A percentile compares a stretch with the other conserved stretches of the same genome.
phyloP scores from a whole-genome alignment of 2,329 filamentous ascomycete species.

The Tolypocladium endophyticum region DNA sequence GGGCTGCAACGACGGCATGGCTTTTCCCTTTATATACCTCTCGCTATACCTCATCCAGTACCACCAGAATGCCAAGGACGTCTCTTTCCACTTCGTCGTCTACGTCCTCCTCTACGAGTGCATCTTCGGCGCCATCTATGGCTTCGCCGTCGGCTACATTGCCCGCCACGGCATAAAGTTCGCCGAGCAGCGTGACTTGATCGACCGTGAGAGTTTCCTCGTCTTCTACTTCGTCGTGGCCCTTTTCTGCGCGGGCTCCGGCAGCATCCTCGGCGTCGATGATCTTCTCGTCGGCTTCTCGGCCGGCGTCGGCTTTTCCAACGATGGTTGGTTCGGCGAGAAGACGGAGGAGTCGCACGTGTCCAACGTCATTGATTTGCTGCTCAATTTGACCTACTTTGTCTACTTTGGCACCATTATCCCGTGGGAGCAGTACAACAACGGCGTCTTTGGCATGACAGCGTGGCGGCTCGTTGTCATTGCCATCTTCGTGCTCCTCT shows the following conservation, averaged over 20 bases:
- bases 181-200: slow-evolving; percentile 74
- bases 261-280: slow-evolving; percentile 82
- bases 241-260: slow-evolving; percentile 89
- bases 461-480: slow-evolving; percentile 93
- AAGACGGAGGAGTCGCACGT: slow-evolving; percentile 98
- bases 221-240: slow-evolving; percentile 98
- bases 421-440: slow-evolving; percentile 88
- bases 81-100: slow-evolving; percentile 80
- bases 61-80: slow-evolving; percentile 53
- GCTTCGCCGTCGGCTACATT: slow-evolving; percentile 78
- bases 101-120: slow-evolving; percentile 91
- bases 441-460: slow-evolving; percentile 57
- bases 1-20: slow-evolving; percentile 99
- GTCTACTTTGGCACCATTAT: slow-evolving; percentile 97
- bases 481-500: slow-evolving; percentile 86
- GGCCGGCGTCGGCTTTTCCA: slow-evolving; percentile 95
- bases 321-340: slow-evolving; percentile 96
- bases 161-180: slow-evolving; percentile 84
- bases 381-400: slow-evolving; percentile 96
- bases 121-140: slow-evolving; percentile 81
- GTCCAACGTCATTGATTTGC: slow-evolving; percentile 95
- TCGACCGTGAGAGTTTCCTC: slow-evolving; percentile 93
- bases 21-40: slow-evolving; percentile 94
- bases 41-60: slow-evolving; percentile 84
- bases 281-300: slow-evolving; percentile 92